Base-by-base conservation (phyloP, 306 rosid genomes). In the Vigna nakashimae region DNA sequence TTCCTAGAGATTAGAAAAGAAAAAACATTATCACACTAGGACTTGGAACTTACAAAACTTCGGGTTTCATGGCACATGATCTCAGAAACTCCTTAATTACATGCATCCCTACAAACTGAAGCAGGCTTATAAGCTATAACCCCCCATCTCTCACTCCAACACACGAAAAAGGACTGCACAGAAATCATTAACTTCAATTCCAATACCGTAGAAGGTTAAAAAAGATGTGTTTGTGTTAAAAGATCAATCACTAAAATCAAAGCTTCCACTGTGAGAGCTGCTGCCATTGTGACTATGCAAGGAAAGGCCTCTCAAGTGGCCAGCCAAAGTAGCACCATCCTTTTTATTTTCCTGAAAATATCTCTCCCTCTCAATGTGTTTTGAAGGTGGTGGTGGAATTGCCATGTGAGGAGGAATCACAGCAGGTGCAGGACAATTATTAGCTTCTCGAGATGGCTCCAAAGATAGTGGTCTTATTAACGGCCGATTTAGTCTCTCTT, bases 351-450 rank as follows among this genome's bases (percentile, higher is more conserved):
- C 95, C 83, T 87, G 96, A 81, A 95, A 95, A 87, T 80, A 95
- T 58, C 64, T 88, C 87, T 92, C 96, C 82, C 98, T 91, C 82
- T 95, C 98, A 1, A 80, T 2, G 84, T 89, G 98, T 79, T 91
- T 92, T 45, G 93, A 86, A 11, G 98, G 98, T 40, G 98, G 98
- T 4, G 98, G 98, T 17, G 98, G 98, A 82, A 95, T 88, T 7
- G 78, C 84, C 51, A 83, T 83, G 34, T 60, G 86, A 62, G 68
- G 46, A 62, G 68, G 68, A 62, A 62, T 34, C 68, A 79, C 62
- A 42, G 65, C 82, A 9, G 89, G 82, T 12, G 79, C 87, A 20
- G 83, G 75, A 68, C 73, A 85, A 53, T 58, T 74, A 48, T 75
- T 83, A 3, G 77, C 38, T 77, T 82, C 91, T 3, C 55, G 85